Conservation (phyloP, 768 basidiomycete genomes). For the Baorangia bicolor region DNA sequence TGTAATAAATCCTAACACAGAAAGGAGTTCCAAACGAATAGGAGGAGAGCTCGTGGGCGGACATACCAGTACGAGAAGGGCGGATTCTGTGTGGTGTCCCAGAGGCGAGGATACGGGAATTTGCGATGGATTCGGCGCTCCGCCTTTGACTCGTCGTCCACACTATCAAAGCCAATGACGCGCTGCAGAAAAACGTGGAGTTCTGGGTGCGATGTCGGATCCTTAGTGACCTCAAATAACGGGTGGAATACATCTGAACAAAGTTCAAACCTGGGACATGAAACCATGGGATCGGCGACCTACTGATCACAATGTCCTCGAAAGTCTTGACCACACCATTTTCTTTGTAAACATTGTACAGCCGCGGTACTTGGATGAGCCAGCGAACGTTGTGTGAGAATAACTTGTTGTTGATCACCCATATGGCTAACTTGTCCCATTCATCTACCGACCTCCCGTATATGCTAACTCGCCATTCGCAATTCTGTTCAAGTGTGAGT, state of each 20-base stretch:
- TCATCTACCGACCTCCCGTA: conserved; percentile 82
- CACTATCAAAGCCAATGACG: conserved; percentile 96
- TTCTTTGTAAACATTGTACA: conserved; percentile 95
- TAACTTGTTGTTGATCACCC: conserved; percentile 92
- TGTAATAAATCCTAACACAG: conserved; percentile 58
- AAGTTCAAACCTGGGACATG: background rate
- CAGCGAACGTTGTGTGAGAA: conserved; percentile 97
- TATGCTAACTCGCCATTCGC: conserved; percentile 96
- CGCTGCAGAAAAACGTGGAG: conserved; percentile 94
- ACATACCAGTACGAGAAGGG: conserved; percentile 93
- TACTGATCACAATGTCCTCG: conserved; percentile 88
- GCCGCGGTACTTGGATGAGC: conserved; percentile 92
- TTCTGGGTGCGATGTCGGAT: conserved; percentile 88
- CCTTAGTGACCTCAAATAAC: conserved; percentile 92
- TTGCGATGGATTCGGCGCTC: conserved; percentile 92
- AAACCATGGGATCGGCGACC: conserved; percentile 30
- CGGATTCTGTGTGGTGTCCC: conserved; percentile 88
- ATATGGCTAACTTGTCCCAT: conserved; percentile 98
- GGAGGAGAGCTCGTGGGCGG: background rate
- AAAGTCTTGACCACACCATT: conserved; percentile 82
- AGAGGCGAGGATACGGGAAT: conserved; percentile 87
- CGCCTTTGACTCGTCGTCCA: conserved; percentile 95
- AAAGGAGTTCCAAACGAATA: conserved; percentile 1
- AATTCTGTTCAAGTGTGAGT: conserved; percentile 53
- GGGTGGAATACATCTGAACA: conserved; percentile 84